Base-by-base conservation (phyloP, 129 eudicot genomes). In the Centrapalus pauciflorus region DNA sequence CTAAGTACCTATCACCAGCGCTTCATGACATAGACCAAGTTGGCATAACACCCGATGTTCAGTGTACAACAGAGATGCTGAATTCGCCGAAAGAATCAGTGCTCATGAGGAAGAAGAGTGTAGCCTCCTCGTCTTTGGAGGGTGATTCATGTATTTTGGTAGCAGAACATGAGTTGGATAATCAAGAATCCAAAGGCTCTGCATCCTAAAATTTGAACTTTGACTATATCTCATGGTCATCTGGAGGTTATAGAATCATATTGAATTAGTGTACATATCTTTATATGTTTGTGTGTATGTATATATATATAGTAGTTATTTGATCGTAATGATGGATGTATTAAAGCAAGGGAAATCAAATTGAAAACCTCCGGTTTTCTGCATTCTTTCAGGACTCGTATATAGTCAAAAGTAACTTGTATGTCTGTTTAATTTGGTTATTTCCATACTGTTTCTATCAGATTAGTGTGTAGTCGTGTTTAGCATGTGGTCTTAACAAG, bases 101-200 rank as follows among this genome's bases (percentile, higher is more conserved):
- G 32, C 58, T 70, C 3, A 5, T 78, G 65, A 91, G 68, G 77
- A 77, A 78, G 7, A 82, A 77, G 54, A 81, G 69, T 52, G 38
- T 24, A 34, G 33, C 64, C 4, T 63, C 80, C 0, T 76, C 96
- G 13, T 68, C 89, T 9, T 64, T 92, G 66, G 98, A 93, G 79
- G 83, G 82, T 28, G 98, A 93, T 78, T 93, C 98, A 54, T 93
- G 96, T 73, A 83, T 93, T 37, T 69, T 93, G 79, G 87, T 93
- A 7, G 98, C 98, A 0, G 98, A 93, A 84, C 96, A 88, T 84
- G 89, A 85, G 79, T 76, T 93, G 57, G 98, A 93, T 59, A 72
- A 70, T 66, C 98, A 88, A 73, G 85, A 82, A 74, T 81, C 89
- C 26, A 75, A 79, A 77, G 95, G 86, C 69, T 81, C 98, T 51